Evolutionary conservation across 208 protist genomes (phyloP).

Genomic region (Crithidia brevicula): DNA sequence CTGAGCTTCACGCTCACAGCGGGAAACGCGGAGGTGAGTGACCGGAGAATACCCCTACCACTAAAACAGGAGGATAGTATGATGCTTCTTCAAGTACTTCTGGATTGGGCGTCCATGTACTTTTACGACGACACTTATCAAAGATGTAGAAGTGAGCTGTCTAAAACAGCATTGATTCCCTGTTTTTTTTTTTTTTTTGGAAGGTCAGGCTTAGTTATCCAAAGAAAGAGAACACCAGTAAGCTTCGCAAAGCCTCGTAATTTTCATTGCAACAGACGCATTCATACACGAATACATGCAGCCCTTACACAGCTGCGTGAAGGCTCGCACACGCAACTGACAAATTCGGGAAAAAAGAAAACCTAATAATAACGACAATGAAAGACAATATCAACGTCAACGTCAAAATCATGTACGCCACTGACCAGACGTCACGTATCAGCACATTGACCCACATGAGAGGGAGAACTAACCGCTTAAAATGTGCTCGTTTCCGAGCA

Average conservation of each 20-base stretch:
- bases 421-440: not conserved
- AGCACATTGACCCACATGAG: not conserved
- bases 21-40: no score
- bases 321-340: not conserved
- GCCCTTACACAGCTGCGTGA: not conserved
- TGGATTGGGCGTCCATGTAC: no score
- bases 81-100: no score
- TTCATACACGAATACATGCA: not conserved
- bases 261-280: not conserved
- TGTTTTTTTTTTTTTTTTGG: not conserved
- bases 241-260: not conserved
- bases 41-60: no score
- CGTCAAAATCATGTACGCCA: no score
- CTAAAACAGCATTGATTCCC: no score
- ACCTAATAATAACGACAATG: constrained; percentile 1
- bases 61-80: no score
- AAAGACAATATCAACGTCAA: not conserved
- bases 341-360: constrained; percentile 18
- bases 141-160: no score
- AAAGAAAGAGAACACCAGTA: not conserved
- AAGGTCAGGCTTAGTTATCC: not conserved
- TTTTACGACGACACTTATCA: no score
- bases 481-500: no score
- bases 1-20: no score
- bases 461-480: not conserved